phyloP scores from a whole-genome alignment of 2,329 filamentous ascomycete species.

The Aspergillus terreus region DNA sequence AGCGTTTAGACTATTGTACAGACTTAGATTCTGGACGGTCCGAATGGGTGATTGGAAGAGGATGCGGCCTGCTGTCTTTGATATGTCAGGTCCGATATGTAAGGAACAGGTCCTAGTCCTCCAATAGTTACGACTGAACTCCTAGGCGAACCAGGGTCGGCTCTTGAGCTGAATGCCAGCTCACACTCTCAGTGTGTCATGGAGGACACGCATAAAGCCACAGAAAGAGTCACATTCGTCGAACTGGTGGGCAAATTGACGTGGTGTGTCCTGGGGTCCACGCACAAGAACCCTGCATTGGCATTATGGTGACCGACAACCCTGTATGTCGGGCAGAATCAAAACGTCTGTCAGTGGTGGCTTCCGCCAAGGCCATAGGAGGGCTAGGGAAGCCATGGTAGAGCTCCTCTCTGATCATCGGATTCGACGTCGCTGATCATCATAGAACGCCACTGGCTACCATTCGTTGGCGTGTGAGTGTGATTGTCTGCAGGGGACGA shows the following conservation, averaged over 20 bases:
- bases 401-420: neutral
- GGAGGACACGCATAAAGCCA: neutral
- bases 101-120: neutral
- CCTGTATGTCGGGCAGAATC: no score
- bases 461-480: constrained; percentile 11
- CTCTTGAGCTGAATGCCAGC: neutral
- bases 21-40: neutral
- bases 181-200: neutral
- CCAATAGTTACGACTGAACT: neutral
- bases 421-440: constrained; percentile 7
- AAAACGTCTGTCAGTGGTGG: no score
- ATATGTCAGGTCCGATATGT: neutral
- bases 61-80: neutral
- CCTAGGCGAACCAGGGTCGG: neutral
- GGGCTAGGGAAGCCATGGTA: neutral
- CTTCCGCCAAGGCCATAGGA: neutral
- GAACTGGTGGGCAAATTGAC: neutral
- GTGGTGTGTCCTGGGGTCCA: constrained; percentile 2
- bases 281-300: neutral
- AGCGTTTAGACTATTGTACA: neutral
- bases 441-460: constrained; percentile 13
- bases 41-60: neutral
- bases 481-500: constrained; percentile 15
- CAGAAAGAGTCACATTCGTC: neutral
- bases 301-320: neutral